Percentiles rank a stretch among this genome's conserved stretches.
These are phyloP conservation scores for Astragalus membranaceus DNA, from an alignment of 306 rosid genomes.

Conservation along the genomic window DNA sequence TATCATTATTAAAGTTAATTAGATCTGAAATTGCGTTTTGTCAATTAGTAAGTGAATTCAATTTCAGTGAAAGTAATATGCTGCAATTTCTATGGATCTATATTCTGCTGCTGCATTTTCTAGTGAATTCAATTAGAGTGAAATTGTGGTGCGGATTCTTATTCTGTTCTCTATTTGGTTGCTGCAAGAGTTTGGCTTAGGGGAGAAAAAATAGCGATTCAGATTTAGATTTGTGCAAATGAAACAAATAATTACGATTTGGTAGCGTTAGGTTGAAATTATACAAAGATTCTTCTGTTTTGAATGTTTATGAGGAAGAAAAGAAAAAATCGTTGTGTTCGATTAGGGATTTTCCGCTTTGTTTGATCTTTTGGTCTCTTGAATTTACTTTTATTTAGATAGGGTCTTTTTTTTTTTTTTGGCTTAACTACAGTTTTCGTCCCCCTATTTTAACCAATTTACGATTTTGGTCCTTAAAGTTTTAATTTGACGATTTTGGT, in stretches of 20 bases:
- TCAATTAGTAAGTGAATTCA: no score
- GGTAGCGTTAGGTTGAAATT: background rate
- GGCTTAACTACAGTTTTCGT: no score
- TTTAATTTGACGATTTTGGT: no score
- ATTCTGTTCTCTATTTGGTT: background rate
- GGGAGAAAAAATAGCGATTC: background rate
- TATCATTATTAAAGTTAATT: no score
- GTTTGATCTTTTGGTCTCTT: background rate
- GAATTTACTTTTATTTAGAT: background rate
- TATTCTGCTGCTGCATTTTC: no score
- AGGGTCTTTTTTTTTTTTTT: no score
- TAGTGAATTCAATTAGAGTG: no score
- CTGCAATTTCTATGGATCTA: no score
- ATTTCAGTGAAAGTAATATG: no score
- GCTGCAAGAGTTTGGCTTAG: background rate
- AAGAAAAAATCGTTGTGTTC: background rate
- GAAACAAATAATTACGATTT: background rate
- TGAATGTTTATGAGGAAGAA: background rate
- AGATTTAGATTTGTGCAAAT: background rate
- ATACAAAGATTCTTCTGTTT: background rate
- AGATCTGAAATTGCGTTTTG: no score
- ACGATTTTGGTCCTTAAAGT: no score
- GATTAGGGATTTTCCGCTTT: constrained; percentile 12
- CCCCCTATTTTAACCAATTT: no score
- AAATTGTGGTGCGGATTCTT: background rate